Percentiles rank a stretch among this genome's conserved stretches.
Evolutionary conservation across 2,329 filamentous ascomycete genomes (phyloP).

Genomic region (Ceratocystis ficicola): DNA sequence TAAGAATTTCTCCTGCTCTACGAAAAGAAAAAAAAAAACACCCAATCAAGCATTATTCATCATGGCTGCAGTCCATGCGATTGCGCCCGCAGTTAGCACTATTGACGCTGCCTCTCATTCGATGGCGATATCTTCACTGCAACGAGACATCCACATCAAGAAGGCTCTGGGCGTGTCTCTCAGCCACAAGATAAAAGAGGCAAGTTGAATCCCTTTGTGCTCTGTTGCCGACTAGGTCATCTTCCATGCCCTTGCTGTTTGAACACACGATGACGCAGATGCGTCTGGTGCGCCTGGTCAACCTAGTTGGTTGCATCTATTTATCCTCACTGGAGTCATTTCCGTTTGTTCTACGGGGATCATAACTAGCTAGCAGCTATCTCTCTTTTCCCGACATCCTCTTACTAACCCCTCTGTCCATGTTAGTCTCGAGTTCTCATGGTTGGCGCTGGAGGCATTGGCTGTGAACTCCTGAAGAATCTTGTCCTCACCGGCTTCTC

Average conservation of each 20-base stretch:
- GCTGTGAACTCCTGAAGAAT: conserved; percentile 95
- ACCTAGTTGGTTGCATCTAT: background rate
- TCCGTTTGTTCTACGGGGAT: background rate
- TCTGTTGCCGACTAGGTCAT: conserved; percentile 14
- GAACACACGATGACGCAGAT: background rate
- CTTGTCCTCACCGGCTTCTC: conserved; percentile 84
- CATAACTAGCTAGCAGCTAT: background rate
- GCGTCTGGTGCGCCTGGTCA: background rate
- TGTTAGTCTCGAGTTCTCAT: conserved; percentile 72
- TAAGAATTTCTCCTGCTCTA: background rate
- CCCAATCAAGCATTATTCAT: background rate
- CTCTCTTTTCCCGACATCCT: background rate
- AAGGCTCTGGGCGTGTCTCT: conserved; percentile 11
- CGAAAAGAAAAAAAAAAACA: background rate
- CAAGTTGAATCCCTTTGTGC: background rate
- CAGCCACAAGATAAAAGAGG: conserved; percentile 13
- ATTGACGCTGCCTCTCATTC: background rate
- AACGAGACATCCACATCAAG: conserved; percentile 11
- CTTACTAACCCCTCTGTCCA: conserved; percentile 11
- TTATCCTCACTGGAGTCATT: background rate
- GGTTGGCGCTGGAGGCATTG: conserved; percentile 93
- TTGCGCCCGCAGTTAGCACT: background rate
- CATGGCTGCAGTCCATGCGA: conserved; percentile 3
- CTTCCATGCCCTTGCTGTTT: background rate
- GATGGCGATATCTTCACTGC: background rate